Base-by-base conservation (phyloP, 768 basidiomycete species). In the Mycena galericulata region DNA sequence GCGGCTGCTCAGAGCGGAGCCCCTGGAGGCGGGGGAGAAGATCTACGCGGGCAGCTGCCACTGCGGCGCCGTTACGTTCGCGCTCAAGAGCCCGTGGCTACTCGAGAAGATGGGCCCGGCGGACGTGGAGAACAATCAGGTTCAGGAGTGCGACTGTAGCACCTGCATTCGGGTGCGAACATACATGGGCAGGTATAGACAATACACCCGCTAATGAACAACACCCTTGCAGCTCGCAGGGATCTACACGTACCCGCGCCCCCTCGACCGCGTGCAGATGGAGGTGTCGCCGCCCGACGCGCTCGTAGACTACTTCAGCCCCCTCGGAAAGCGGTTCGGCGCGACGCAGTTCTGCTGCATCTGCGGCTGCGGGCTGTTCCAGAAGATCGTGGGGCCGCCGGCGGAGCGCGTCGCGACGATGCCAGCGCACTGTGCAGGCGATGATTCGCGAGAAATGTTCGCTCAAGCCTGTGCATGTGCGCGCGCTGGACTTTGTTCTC, bases 11-110 rank as follows among this genome's bases (percentile, higher is more conserved):
- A 5, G 9, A 10, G 62, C 58, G 24, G 45, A 65, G 59, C 58
- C 58, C n/a, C 45, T 71, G 29, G 45, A 29, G 30, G 57, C 29
- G 45, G 70, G 70, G 3, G 70, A 72, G 55, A 72, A 72, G 54
- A 65, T 72, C 27, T 72, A 72, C 34, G 24, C 62, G 22, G 72
- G 72, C 14, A 67, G 65, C 69, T 73, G 72, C 63, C 72, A 73
- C 54, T 73, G 69, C 59, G 72, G 72, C 26, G 60, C 68, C 12
- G 58, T 73, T 17, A 62, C 65, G 24, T 73, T 70, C 51, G 65
- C 62, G 18, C 57, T 73, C 45, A 67, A 62, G 58, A 65, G 62
- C 41, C 58, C 70, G 14, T 67, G 65, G 70, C 22, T 56, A 22
- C 67, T 68, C 47, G 70, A 72, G 36, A 45, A 29, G 4, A 50